Evolutionary conservation across 2,329 filamentous ascomycete genomes (phyloP).

Genomic region (Aspergillus tanneri): DNA sequence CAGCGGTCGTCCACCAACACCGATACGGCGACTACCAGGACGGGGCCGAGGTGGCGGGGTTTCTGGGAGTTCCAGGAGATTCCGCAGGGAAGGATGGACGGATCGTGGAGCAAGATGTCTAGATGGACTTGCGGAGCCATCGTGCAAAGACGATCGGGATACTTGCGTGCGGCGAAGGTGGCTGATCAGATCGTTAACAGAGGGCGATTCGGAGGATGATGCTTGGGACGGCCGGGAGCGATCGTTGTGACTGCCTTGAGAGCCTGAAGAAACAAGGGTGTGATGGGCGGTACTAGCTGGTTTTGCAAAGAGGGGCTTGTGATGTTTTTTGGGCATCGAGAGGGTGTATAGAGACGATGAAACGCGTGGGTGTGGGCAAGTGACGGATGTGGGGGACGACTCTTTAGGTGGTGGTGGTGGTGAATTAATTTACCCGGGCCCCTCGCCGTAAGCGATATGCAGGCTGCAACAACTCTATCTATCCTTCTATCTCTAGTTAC

Average conservation of each 20-base stretch:
- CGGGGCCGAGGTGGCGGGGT: slow-evolving; percentile 45
- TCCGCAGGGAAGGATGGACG: slow-evolving; percentile 47
- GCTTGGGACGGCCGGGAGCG: slow-evolving; percentile 19
- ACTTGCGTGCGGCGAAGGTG: slow-evolving; percentile 47
- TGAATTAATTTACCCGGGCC: too few relatives aligned
- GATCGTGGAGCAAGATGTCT: slow-evolving; percentile 34
- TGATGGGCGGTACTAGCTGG: slow-evolving; percentile 43
- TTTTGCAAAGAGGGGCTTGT: slow-evolving; percentile 39
- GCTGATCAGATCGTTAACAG: slow-evolving; percentile 50
- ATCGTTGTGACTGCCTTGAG: slow-evolving; percentile 28
- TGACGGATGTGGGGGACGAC: slow-evolving; percentile 2
- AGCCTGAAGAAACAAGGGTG: slow-evolving; percentile 34
- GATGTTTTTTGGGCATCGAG: slow-evolving; percentile 51
- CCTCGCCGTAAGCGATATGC: too few relatives aligned
- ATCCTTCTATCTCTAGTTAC: too few relatives aligned
- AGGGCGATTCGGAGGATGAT: slow-evolving; percentile 27
- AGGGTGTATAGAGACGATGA: slow-evolving; percentile 12
- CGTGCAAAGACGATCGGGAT: slow-evolving; percentile 19
- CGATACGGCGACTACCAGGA: slow-evolving; percentile 29
- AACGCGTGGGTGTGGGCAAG: slow-evolving; percentile 5
- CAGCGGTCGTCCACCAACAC: slow-evolving; percentile 33
- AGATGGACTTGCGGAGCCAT: slow-evolving; percentile 16
- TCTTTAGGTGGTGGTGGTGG: too few relatives aligned
- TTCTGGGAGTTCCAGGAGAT: slow-evolving; percentile 46
- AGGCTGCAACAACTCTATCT: too few relatives aligned